Evolutionary conservation across 345 rosid genomes (phyloP).

Genomic region (Crucihimalaya himalaica): DNA sequence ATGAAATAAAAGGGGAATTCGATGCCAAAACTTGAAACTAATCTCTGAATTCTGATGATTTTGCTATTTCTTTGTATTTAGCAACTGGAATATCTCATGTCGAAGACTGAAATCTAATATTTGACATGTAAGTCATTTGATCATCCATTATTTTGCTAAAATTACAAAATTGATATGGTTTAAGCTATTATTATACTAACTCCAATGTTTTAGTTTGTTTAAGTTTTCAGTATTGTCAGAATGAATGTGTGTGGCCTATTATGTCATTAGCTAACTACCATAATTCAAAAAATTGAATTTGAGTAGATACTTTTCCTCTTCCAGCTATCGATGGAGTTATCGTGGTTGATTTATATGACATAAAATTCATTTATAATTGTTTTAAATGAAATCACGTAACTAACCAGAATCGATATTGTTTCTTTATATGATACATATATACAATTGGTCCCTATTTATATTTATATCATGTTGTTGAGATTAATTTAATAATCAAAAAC

Average conservation of each 20-base stretch:
- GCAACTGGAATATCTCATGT: not conserved
- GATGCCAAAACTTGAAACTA: not conserved
- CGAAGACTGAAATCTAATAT: not conserved
- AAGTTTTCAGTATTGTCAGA: not conserved
- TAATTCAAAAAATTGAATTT: slow-evolving; percentile 4
- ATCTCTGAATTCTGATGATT: not conserved
- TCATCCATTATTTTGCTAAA: not conserved
- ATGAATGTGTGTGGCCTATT: not conserved
- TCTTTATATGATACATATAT: not conserved
- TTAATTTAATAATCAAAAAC: not conserved
- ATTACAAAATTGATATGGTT: not conserved
- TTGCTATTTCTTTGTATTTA: no score
- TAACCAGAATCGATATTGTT: not conserved
- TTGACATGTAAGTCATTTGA: not conserved
- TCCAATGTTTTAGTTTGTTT: slow-evolving; percentile 9
- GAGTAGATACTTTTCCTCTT: not conserved
- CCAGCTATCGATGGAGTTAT: not conserved
- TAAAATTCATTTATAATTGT: not conserved
- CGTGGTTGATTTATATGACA: slow-evolving; percentile 15
- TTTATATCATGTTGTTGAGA: not conserved
- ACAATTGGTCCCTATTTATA: not conserved
- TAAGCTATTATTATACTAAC: not conserved
- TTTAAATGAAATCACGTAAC: not conserved
- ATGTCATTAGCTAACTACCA: slow-evolving; percentile 14
- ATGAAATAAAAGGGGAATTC: not conserved